Evolutionary conservation across 2,329 filamentous ascomycete genomes (phyloP).

Genomic region (Penicillium aurantiogriseum): DNA sequence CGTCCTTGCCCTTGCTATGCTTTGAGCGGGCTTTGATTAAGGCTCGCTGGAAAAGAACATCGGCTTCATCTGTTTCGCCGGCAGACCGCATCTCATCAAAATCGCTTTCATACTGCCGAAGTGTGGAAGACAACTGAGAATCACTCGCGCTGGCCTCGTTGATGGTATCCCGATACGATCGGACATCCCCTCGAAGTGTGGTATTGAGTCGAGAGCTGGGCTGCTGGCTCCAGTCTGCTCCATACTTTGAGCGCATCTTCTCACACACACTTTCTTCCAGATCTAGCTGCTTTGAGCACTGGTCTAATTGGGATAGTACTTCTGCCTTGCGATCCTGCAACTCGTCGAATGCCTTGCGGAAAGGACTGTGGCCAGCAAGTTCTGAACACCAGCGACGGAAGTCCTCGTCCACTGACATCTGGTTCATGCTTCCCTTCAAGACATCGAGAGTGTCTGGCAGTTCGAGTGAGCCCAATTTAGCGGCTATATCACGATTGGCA

Average conservation of each 20-base stretch:
- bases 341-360: constrained; percentile 73
- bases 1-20: constrained; percentile 58
- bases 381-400: constrained; percentile 94
- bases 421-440: constrained; percentile 87
- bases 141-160: constrained; percentile 89
- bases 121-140: constrained; percentile 74
- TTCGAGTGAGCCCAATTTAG: constrained; percentile 89
- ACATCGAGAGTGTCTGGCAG: constrained; percentile 86
- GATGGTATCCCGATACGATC: constrained; percentile 82
- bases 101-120: constrained; percentile 80
- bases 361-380: constrained; percentile 79
- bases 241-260: constrained; percentile 98
- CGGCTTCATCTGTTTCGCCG: constrained; percentile 79
- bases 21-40: constrained; percentile 72
- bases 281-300: constrained; percentile 82
- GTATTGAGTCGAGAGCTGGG: constrained; percentile 86
- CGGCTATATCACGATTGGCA: constrained; percentile 92
- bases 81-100: constrained; percentile 95
- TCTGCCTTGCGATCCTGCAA: constrained; percentile 74
- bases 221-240: constrained; percentile 93
- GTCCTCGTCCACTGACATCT: constrained; percentile 82
- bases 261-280: constrained; percentile 98
- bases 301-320: constrained; percentile 71
- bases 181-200: constrained; percentile 81
- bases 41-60: constrained; percentile 83